Base-by-base conservation (phyloP, 2,329 filamentous ascomycete genomes). In the Pseudocercospora musae region DNA sequence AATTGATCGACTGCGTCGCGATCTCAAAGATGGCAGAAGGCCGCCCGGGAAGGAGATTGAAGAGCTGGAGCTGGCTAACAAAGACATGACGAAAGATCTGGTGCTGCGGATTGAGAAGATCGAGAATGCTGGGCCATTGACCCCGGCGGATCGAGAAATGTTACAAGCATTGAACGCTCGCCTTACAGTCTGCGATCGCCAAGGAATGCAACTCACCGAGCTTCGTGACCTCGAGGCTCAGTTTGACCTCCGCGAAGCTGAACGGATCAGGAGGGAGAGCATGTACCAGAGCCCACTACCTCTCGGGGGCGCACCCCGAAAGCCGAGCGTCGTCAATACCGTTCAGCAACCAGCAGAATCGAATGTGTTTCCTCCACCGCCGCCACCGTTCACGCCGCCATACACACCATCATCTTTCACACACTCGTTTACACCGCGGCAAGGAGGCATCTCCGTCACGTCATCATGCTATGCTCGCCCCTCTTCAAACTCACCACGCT, bases 161-260 rank as follows among this genome's bases (percentile, higher is more conserved):
- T 54, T 70, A 37, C 69, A 70, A 56, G 67, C 63, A 5, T 57
- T 72, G 42, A 69, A 68, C 42, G 66, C 65, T 18, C 62, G 68
- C 20, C 58, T 69, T 31, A 64, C 62, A 1, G 65, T 67, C 3
- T 70, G 67, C 40, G 70, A 71, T 56, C 50, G 59, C 49, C 66
- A 66, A 37, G 59, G 59, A 9, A 68, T 68, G 67, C 57, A 64
- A 31, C 57, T 70, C 1, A 62, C 67, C 13, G 65, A 70, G 62
- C 31, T 71, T 27, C 48, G 65, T 10, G 69, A 69, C 48, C 33
- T 70, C 50, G 60, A 69, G 56, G 48, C 48, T 15, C 20, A n/a
- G 18, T 27, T 52, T 29, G 25, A 52, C 1, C 23, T 29, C 21
- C 37, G 56, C 11, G 65, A 67, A 57, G 62, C 53, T 15, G 52